Evolutionary conservation across 2,329 filamentous ascomycete genomes (phyloP).

Genomic region (Penicillium sclerotiorum): DNA sequence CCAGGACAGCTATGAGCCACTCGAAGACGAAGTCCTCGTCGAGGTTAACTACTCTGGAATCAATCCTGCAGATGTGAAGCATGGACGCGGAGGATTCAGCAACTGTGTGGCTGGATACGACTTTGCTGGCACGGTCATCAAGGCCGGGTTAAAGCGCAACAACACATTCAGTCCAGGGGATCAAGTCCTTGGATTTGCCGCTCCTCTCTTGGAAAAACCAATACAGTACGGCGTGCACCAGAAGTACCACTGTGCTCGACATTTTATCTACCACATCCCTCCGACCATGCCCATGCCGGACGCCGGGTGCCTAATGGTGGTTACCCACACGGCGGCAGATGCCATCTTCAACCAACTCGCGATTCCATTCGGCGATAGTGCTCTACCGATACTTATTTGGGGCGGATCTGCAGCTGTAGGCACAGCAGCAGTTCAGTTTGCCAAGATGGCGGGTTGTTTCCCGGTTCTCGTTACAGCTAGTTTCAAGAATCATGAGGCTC

Average conservation of each 20-base stretch:
- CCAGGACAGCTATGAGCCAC: background rate
- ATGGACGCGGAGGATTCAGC: background rate
- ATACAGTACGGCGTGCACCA: background rate
- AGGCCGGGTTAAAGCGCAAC: background rate
- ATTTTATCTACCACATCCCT: background rate
- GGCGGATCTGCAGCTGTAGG: background rate
- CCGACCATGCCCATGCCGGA: background rate
- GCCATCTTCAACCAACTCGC: background rate
- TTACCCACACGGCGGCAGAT: background rate
- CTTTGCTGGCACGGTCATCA: background rate
- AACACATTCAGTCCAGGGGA: background rate
- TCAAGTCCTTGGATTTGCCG: background rate
- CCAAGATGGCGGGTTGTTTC: background rate
- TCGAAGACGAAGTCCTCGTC: background rate
- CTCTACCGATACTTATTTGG: background rate
- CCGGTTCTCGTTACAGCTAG: background rate
- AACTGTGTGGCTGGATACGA: slow-evolving; percentile 1
- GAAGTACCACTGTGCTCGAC: background rate
- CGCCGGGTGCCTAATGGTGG: background rate
- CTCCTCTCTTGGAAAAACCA: background rate
- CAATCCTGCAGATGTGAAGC: background rate
- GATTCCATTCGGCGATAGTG: background rate
- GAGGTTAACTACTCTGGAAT: background rate
- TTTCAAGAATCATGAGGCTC: background rate
- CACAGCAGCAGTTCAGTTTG: background rate